phyloP scores from a whole-genome alignment of 345 rosid genomes.

The Syzygium jambos region DNA sequence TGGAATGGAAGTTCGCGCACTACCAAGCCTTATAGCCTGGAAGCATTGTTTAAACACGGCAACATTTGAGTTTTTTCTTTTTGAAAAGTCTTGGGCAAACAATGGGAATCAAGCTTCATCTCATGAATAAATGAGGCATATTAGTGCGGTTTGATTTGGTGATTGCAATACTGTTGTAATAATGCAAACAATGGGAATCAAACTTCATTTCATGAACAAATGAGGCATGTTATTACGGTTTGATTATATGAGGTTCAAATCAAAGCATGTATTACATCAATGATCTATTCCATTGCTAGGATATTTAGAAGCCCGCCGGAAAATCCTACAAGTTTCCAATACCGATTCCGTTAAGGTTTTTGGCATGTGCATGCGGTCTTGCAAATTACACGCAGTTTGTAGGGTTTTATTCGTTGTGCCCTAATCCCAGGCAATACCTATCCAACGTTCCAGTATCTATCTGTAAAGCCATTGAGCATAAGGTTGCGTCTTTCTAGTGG shows the following conservation, averaged over 20 bases:
- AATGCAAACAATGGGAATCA: not conserved
- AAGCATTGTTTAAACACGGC: not conserved
- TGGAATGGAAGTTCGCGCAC: slow-evolving; percentile 1
- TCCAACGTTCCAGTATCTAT: too few relatives aligned
- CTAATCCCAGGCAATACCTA: too few relatives aligned
- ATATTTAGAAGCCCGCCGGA: not conserved
- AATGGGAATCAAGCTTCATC: not conserved
- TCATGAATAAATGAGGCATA: not conserved
- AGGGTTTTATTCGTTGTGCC: not conserved
- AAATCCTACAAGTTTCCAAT: not conserved
- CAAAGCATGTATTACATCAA: not conserved
- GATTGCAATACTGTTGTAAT: not conserved
- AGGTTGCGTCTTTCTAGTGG: too few relatives aligned
- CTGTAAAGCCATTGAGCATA: too few relatives aligned
- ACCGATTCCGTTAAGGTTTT: not conserved
- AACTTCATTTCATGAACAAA: not conserved
- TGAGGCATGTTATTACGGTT: not conserved
- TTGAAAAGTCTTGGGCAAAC: not conserved
- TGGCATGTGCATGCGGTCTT: not conserved
- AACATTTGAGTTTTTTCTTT: not conserved
- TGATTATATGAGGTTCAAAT: not conserved
- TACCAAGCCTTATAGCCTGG: slow-evolving; percentile 6
- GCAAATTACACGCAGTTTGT: not conserved
- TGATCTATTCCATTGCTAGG: not conserved
- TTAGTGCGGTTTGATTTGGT: not conserved